Evolutionary conservation across 1,284 basidiomycete genomes (phyloP).

Genomic region (Meripilus lineatus): DNA sequence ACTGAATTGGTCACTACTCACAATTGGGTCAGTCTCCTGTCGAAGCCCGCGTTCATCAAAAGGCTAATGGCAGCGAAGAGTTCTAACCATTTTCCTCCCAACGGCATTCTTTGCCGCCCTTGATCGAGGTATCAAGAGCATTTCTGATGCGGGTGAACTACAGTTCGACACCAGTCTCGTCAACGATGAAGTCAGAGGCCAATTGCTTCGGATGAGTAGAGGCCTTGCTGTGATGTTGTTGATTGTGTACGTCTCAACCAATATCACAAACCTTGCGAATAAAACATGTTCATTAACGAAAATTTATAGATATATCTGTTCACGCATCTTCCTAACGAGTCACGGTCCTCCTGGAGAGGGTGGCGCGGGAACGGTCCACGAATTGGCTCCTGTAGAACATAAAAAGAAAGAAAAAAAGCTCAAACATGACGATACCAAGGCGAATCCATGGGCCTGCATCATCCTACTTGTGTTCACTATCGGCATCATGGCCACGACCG

Average conservation of each 20-base stretch:
- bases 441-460: constrained; percentile 58
- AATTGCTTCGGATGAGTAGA: constrained; percentile 55
- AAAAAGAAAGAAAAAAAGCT: constrained; percentile 40
- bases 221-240: constrained; percentile 59
- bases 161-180: constrained; percentile 24
- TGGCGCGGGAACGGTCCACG: constrained; percentile 37
- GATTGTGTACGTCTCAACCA: constrained; percentile 59
- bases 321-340: constrained; percentile 62
- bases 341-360: constrained; percentile 61
- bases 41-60: too few species aligned
- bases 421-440: constrained; percentile 42
- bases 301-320: too few species aligned
- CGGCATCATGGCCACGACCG: constrained; percentile 58
- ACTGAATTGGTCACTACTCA: constrained; percentile 62
- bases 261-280: too few species aligned
- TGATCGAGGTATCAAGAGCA: constrained; percentile 32
- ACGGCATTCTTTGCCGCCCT: constrained; percentile 62
- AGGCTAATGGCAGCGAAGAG: too few species aligned
- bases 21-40: constrained; percentile 55
- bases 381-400: constrained; percentile 40
- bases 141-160: constrained; percentile 16
- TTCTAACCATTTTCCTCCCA: constrained; percentile 56
- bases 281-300: too few species aligned
- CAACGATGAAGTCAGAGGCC: constrained; percentile 33
- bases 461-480: constrained; percentile 47